Conservation (phyloP, 2,329 filamentous ascomycete genomes). For the Setomelanomma holmii region DNA sequence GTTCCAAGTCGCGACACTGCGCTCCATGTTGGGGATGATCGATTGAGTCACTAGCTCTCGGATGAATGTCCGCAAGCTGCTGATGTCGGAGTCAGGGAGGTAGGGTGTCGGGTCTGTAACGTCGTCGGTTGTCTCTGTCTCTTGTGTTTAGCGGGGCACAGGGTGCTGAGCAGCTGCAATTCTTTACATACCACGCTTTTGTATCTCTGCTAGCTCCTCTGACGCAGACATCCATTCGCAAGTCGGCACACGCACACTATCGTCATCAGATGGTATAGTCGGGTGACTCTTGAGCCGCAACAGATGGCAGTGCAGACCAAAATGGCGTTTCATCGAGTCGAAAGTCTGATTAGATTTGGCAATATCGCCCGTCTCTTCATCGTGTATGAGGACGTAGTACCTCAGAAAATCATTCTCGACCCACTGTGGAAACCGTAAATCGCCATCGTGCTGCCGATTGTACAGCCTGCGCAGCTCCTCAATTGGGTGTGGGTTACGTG, state of each 20-base stretch:
- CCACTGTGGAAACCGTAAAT: constrained; percentile 78
- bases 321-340: constrained; percentile 99
- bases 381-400: constrained; percentile 96
- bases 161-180: neutral
- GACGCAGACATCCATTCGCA: constrained; percentile 89
- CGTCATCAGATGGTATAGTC: constrained; percentile 88
- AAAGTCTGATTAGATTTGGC: constrained; percentile 87
- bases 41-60: constrained; percentile 96
- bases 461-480: constrained; percentile 87
- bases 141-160: neutral
- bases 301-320: constrained; percentile 93
- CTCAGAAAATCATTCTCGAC: constrained; percentile 90
- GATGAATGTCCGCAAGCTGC: constrained; percentile 85
- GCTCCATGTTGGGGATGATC: constrained; percentile 94
- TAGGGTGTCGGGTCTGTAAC: constrained; percentile 76
- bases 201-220: constrained; percentile 81
- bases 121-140: constrained; percentile 68
- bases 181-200: constrained; percentile 65
- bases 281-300: constrained; percentile 83
- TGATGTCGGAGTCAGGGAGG: constrained; percentile 91
- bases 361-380: constrained; percentile 95
- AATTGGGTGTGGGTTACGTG: constrained; percentile 80
- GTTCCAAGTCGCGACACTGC: constrained; percentile 90
- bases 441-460: constrained; percentile 79
- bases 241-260: constrained; percentile 79